Base-by-base conservation (phyloP, 805 yeast species). In the Candida ipomoeae region DNA sequence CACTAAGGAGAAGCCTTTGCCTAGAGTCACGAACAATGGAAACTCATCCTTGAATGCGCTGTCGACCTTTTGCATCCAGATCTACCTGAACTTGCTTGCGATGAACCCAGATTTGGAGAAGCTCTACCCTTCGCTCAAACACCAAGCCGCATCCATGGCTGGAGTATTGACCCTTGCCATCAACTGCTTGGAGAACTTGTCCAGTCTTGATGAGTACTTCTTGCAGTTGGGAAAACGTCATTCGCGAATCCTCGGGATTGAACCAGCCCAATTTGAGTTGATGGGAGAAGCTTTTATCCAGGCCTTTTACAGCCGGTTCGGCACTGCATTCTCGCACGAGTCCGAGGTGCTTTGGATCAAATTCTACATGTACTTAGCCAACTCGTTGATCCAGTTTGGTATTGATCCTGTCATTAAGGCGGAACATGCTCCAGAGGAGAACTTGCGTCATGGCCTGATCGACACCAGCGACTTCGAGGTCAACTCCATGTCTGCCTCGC, bases 91-190 rank as follows among this genome's bases (percentile, higher is more conserved):
- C 61, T 67, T 88, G 46, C 69, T 87, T 36, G 65, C 79, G 0
- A 78, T 81, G 78, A 81, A 78, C 56, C 83, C 88, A 0, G 70
- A 69, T 13, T 71, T 89, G 53, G 89, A 84, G 56, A 74, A 70
- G 37, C 62, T 82, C 61, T 87, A 85, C 63, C 95, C 96, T 0
- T 81, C 87, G 5, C 81, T 87, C 55, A 78, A 79, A 54, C 90
- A 86, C 62, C 96, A 89, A 67, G 89, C 94, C 1, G 79, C 82
- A 14, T 79, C 91, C 6, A 84, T 88, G 70, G 89, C 92, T 0
- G 90, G 91, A 5, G 88, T 88, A 17, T 65, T 89, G 58, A 79
- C 87, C 29, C 75, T 82, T 40, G 86, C 91, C 2, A 80, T 88
- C 52, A 67, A 77, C 29, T 82, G 81, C 56, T 69, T 88, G 47